These are phyloP conservation scores for Groenewaldozyma tartarivorans DNA, from an alignment of 805 yeast species.

Conservation along the genomic window DNA sequence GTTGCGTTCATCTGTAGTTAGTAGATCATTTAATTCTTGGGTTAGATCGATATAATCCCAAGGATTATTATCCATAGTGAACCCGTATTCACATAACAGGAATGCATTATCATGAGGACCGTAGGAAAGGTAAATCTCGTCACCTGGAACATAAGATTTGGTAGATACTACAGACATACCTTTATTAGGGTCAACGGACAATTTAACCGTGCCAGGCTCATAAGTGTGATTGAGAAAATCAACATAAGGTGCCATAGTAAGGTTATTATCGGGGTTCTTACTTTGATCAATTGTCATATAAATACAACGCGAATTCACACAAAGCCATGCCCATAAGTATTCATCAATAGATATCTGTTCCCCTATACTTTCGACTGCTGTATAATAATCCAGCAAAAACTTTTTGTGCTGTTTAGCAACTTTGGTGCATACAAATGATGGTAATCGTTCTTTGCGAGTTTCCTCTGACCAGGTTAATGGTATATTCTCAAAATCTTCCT, in stretches of 20 bases:
- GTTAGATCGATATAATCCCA: conserved; percentile 70
- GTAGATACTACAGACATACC: conserved; percentile 48
- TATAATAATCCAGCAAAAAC: conserved; percentile 40
- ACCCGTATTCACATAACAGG: conserved; percentile 80
- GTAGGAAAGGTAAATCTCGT: conserved; percentile 65
- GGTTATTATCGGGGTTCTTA: conserved; percentile 46
- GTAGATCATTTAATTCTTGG: conserved; percentile 31
- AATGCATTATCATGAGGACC: conserved; percentile 87
- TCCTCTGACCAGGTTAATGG: conserved; percentile 55
- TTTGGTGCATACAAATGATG: conserved; percentile 12
- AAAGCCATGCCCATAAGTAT: conserved; percentile 69
- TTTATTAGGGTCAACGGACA: conserved; percentile 28
- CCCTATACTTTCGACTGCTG: conserved; percentile 24
- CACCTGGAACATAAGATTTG: conserved; percentile 29
- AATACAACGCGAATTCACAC: conserved; percentile 85
- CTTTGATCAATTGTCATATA: conserved; percentile 48
- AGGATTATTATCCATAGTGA: conserved; percentile 44
- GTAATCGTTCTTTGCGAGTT: conserved; percentile 12
- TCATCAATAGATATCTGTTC: conserved; percentile 1
- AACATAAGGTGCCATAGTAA: conserved; percentile 86
- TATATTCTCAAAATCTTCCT: conserved; percentile 40
- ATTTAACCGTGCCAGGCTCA: conserved; percentile 20
- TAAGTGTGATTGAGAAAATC: conserved; percentile 74
- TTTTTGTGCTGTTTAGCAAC: conserved; percentile 15
- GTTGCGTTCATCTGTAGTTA: conserved; percentile 29